A percentile compares a stretch with the other conserved stretches of the same genome.
These are phyloP conservation scores for Rusavskia elegans DNA, from an alignment of 495 filamentous ascomycete genomes.

Conservation along the genomic window DNA sequence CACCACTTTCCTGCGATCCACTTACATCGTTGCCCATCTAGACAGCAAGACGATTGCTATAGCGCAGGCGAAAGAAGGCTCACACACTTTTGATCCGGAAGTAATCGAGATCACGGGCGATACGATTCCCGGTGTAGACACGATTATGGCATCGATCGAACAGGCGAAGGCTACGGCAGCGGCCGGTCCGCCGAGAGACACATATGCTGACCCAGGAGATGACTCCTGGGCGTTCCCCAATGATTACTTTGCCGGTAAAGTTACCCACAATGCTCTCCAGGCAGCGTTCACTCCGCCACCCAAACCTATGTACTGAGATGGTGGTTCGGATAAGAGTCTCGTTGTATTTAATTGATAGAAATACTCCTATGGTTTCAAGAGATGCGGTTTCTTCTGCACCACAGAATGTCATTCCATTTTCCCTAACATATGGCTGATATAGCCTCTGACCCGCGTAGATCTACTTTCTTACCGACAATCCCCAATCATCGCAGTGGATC, in stretches of 20 bases:
- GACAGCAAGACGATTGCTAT: conserved; percentile 57
- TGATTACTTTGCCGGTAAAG: neutral
- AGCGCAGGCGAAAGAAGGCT: conserved; percentile 55
- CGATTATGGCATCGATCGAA: neutral
- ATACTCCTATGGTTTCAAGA: too few species aligned
- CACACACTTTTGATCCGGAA: neutral
- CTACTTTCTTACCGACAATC: too few species aligned
- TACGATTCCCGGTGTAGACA: neutral
- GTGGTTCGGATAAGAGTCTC: too few species aligned
- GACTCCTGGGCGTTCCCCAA: neutral
- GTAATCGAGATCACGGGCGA: neutral
- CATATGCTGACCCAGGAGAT: neutral
- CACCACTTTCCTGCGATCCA: conserved; percentile 62
- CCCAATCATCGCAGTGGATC: too few species aligned
- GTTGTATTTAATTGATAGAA: too few species aligned
- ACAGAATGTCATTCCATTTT: too few species aligned
- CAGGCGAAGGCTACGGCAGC: neutral
- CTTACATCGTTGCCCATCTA: conserved; percentile 65
- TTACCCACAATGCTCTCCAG: neutral
- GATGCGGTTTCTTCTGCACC: too few species aligned
- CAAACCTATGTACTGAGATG: too few species aligned
- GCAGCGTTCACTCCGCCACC: neutral
- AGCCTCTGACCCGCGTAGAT: too few species aligned
- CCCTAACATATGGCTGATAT: too few species aligned
- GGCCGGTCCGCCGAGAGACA: neutral